phyloP scores from a whole-genome alignment of 208 protist genomes.

The Wallacemonas sp. region DNA sequence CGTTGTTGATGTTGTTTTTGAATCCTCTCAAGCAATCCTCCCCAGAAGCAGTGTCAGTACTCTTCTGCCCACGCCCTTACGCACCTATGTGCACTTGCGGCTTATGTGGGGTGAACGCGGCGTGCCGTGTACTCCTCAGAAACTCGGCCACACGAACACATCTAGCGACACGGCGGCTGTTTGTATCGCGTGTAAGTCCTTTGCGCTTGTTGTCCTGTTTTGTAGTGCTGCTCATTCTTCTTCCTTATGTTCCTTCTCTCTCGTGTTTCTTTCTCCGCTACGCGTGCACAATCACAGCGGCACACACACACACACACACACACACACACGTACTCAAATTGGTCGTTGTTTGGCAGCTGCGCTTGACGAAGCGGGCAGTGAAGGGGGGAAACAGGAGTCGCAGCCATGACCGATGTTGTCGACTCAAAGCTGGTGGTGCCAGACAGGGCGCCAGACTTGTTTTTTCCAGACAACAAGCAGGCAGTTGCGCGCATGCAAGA shows the following conservation, averaged over 20 bases:
- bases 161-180: too few relatives aligned
- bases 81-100: too few relatives aligned
- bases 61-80: too few relatives aligned
- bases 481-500: neutral
- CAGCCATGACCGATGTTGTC: neutral
- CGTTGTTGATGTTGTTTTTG: neutral
- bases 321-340: too few relatives aligned
- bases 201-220: neutral
- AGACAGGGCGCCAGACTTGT: neutral
- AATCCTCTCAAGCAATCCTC: too few relatives aligned
- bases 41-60: neutral
- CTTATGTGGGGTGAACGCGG: too few relatives aligned
- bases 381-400: too few relatives aligned
- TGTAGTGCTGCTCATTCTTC: neutral
- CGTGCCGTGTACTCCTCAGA: too few relatives aligned
- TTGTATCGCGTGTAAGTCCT: too few relatives aligned
- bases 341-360: too few relatives aligned
- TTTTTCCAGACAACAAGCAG: neutral
- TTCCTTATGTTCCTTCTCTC: neutral
- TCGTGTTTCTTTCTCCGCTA: neutral
- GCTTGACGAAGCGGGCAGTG: too few relatives aligned
- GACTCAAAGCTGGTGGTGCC: neutral
- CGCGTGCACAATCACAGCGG: neutral
- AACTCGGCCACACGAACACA: too few relatives aligned
- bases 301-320: neutral